Base-by-base conservation (phyloP, 2,329 filamentous ascomycete species). In the Blastomyces percursus region DNA sequence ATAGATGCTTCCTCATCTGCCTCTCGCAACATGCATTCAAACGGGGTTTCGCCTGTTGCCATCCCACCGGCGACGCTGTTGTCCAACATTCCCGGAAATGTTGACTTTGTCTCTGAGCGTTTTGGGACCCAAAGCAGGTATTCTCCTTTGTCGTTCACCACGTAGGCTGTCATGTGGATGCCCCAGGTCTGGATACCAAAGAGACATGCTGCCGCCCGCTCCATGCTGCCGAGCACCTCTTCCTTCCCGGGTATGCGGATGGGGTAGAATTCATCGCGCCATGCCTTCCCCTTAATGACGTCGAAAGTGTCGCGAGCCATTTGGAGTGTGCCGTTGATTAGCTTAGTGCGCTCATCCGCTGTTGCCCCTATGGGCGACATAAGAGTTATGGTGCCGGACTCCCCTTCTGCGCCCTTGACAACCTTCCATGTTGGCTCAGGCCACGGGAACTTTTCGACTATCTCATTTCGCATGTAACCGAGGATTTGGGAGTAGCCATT, bases 31-130 rank as follows among this genome's bases (percentile, higher is more conserved):
- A 96, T 78, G 72, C 88, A 91, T 71, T 93, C 91, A 58, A 91
- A 87, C 0, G 90, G 88, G 27, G 3, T 21, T 48, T 59, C 35
- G 16, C 87, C 88, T 0, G 90, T 89, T 73, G 88, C 86, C 67
- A 97, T 86, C 0, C 91, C 90, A 2, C 90, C 90, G 0, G 92
- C 94, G 7, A 96, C 94, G 1, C 91, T 91, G 74, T 97, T 99
- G 75, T 99, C 94, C 67, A 99, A 80, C 80, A 96, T 92, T n/a
- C 88, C 83, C 0, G 88, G 87, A 71, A 93, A 99, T 0, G 91
- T 96, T 67, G 89, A 85, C 79, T 97, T 99, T 63, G 80, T 83
- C 59, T 79, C 80, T 14, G 91, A 84, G 11, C 94, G 82, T 55
- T 86, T 83, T 3, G 94, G 89, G 1, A 96, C 84, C 93, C 94